Evolutionary conservation across 257 asterid species (phyloP), one percentile per base, ranked within the genome.

Genomic region (Nicotiana paniculata): DNA sequence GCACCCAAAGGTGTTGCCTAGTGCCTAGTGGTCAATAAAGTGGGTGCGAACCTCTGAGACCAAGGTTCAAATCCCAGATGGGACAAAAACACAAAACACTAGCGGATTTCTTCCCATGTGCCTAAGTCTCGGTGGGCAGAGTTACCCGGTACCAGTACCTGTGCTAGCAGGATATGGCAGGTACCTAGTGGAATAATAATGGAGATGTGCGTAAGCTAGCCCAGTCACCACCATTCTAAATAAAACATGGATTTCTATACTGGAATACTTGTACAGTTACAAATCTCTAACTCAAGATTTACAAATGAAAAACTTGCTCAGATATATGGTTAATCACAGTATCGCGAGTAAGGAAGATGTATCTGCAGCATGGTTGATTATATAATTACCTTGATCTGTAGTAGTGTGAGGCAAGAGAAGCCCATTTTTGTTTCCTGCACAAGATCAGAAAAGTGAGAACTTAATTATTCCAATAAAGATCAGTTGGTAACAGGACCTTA

Each of bases 341-440:
- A 17, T 18, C 28, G 7, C 32, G 46, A 3, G 69, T 24, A 32
- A 48, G 67, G 46, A 62, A 32, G 6, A 48, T 15, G 5, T 35
- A 58, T 21, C 66, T 37, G 17, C 15, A 82, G 12, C 48, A 63
- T 46, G 54, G 65, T 16, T 5, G 0, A 30, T 3, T 39, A 77
- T 64, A 18, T 61, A 5, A 48, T 89, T 84, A 95, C 98, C 99
- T 90, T 95, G 98, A 88, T 95, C 99, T 3, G 98, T 95, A 78
- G 99, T 95, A 66, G 84, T 95, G 85, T 93, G 99, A 80, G 99
- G 99, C 88, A 95, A 87, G 69, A 95, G 96, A 88, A 95, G 88
- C 46, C 99, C 99, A 35, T 95, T 95, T 87, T 95, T 95, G 88
- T 95, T 95, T 79, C 99, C 99, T 95, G 89, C 74, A 81, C 74